Evolutionary conservation across 129 eudicot genomes (phyloP), one percentile per base, ranked within the genome.

Genomic region (Scalesia atractyloides): DNA sequence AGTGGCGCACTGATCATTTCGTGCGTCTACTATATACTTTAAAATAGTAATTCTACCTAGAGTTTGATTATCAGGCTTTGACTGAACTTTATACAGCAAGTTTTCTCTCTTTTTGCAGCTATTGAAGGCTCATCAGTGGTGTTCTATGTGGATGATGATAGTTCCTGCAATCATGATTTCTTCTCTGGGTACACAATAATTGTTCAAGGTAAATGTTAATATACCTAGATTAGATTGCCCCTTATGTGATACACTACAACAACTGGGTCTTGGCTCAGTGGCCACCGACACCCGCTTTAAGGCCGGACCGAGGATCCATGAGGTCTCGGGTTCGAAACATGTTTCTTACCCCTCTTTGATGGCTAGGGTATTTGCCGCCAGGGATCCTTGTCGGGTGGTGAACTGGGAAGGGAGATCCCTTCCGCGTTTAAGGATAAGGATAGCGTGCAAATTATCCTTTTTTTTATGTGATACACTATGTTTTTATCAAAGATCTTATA

Each of bases 101-200:
- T 34, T 6, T 16, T 52, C 67, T 51, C 19, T 33, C 3, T 17
- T 63, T 70, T 76, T 84, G 86, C 94, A 92, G 97, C 89, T 66
- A 58, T 92, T 26, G 77, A 83, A 71, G 94, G 96, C 66, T 84
- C 96, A 36, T 85, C 94, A 16, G 94, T 85, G 82, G 96, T 92
- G 53, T 92, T 92, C 68, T 82, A 82, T 61, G 74, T 76, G 57
- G 91, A 83, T 47, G 80, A 65, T 69, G 68, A 20, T 80, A 86
- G 78, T 57, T 66, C 83, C 64, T 79, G 54, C 76, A 53, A 79
- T 46, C 44, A 36, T 73, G 87, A 92, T 81, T 84, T 86, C 70
- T 84, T 72, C 68, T 60, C 76, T 64, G 86, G 87, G 77, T 92
- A 92, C 88, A 86, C 72, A 51, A 22, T 80, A 58, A 86, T 86